These are phyloP conservation scores for Trifolium subterraneum DNA, from an alignment of 306 rosid species.

Conservation along the genomic window DNA sequence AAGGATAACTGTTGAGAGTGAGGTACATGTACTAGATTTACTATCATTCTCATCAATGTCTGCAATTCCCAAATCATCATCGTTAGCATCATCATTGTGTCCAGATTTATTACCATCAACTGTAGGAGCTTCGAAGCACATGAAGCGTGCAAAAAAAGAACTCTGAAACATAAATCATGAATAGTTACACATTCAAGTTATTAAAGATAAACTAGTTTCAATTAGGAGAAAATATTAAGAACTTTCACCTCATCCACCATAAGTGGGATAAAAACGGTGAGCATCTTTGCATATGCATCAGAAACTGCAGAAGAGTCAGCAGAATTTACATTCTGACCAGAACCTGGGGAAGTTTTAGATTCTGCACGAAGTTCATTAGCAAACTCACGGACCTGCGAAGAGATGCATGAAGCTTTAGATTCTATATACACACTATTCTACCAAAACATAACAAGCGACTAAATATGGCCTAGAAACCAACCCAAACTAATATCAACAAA, in stretches of 20 bases:
- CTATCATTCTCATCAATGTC: conserved; percentile 76
- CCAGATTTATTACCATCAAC: conserved; percentile 64
- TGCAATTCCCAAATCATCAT: conserved; percentile 83
- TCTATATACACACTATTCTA: conserved; percentile 31
- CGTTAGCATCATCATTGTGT: conserved; percentile 46
- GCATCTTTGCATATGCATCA: conserved; percentile 90
- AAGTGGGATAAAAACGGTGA: conserved; percentile 92
- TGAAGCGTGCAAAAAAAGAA: conserved; percentile 82
- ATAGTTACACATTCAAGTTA: conserved; percentile 31
- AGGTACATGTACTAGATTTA: conserved; percentile 53
- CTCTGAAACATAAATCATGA: conserved; percentile 67
- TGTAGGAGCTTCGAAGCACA: conserved; percentile 93
- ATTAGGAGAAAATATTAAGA: conserved; percentile 23
- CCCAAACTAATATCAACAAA: not conserved
- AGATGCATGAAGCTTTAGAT: conserved; percentile 36
- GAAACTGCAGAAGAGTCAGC: conserved; percentile 80
- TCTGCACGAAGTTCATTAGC: conserved; percentile 95
- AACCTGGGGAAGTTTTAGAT: conserved; percentile 68
- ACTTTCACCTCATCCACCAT: conserved; percentile 91
- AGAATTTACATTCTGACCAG: conserved; percentile 74
- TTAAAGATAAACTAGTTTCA: conserved; percentile 3
- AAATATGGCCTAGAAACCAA: conserved; percentile 12
- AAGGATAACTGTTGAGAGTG: conserved; percentile 14
- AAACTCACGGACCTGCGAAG: conserved; percentile 87
- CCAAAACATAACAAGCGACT: conserved; percentile 26